These are phyloP conservation scores for Pilobolus umbonatus DNA, from an alignment of 192 early-diverging fungal genomes.

Conservation along the genomic window DNA sequence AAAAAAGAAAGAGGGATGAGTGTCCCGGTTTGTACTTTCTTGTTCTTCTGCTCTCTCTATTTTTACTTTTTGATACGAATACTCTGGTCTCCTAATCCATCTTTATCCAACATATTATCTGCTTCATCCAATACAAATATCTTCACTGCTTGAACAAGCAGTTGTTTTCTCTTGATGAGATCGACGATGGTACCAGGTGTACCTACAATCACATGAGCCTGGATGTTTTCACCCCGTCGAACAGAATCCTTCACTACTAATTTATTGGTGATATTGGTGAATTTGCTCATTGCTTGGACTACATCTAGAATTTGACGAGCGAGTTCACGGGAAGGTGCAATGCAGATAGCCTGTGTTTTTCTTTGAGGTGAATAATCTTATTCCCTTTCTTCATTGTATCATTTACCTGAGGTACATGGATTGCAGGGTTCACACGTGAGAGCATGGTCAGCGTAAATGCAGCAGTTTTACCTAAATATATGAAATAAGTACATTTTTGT, in stretches of 20 bases:
- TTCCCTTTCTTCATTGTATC: background rate
- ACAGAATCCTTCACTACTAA: conserved; percentile 76
- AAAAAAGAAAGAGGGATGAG: background rate
- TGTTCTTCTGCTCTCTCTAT: background rate
- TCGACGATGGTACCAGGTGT: conserved; percentile 91
- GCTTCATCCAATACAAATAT: conserved; percentile 97
- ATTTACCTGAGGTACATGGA: conserved; percentile 60
- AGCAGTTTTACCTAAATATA: too few relatives aligned
- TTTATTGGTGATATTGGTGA: conserved; percentile 66
- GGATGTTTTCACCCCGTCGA: conserved; percentile 53
- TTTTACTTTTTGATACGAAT: conserved; percentile 74
- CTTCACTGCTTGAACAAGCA: conserved; percentile 59
- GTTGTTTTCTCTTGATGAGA: conserved; percentile 56
- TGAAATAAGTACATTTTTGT: too few relatives aligned
- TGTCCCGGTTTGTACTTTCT: background rate
- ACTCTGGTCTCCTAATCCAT: conserved; percentile 82
- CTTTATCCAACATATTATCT: conserved; percentile 95
- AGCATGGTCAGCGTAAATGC: conserved; percentile 94
- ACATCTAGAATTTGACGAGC: conserved; percentile 94
- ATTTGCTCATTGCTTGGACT: conserved; percentile 87
- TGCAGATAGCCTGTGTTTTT: conserved; percentile 63
- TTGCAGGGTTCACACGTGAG: conserved; percentile 69
- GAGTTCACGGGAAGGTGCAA: conserved; percentile 92
- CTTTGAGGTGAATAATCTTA: background rate
- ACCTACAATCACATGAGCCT: conserved; percentile 83